phyloP scores from a whole-genome alignment of 257 asterid genomes.

The Capsicum baccatum region DNA sequence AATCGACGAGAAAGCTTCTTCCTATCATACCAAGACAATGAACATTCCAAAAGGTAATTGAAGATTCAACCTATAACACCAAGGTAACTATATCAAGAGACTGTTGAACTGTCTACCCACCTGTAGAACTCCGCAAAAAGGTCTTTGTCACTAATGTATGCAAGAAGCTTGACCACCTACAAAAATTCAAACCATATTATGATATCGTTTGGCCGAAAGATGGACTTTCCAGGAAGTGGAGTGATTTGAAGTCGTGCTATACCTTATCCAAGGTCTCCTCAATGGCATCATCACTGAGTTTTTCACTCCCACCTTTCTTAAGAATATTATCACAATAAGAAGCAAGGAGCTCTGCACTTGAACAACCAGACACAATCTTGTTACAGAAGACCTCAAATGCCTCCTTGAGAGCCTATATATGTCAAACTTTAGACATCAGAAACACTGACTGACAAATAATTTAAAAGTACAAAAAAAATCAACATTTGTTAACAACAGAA shows the following conservation, averaged over 20 bases:
- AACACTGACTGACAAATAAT: slow-evolving; percentile 18
- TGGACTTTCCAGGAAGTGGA: not conserved
- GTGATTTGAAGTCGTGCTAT: slow-evolving; percentile 16
- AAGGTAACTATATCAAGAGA: slow-evolving; percentile 20
- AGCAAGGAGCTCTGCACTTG: slow-evolving; percentile 73
- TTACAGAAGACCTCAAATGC: slow-evolving; percentile 74
- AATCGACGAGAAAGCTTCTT: slow-evolving; percentile 65
- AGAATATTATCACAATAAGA: slow-evolving; percentile 75
- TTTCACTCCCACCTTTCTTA: slow-evolving; percentile 69
- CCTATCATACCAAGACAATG: slow-evolving; percentile 37
- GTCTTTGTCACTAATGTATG: slow-evolving; percentile 61
- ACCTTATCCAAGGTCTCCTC: slow-evolving; percentile 78
- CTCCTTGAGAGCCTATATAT: slow-evolving; percentile 64
- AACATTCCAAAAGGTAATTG: not conserved
- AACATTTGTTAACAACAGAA: not conserved
- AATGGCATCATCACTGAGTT: slow-evolving; percentile 71
- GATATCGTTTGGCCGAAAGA: not conserved
- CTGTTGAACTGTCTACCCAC: slow-evolving; percentile 32
- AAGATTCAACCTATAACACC: not conserved
- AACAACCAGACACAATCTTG: slow-evolving; percentile 70
- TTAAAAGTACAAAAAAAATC: not conserved
- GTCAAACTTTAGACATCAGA: slow-evolving; percentile 15
- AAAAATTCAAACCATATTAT: slow-evolving; percentile 8
- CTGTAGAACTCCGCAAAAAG: slow-evolving; percentile 60
- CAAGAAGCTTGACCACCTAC: slow-evolving; percentile 57